Evolutionary conservation across 208 protist species (phyloP).

Genomic region (Wallacemonas sp.): DNA sequence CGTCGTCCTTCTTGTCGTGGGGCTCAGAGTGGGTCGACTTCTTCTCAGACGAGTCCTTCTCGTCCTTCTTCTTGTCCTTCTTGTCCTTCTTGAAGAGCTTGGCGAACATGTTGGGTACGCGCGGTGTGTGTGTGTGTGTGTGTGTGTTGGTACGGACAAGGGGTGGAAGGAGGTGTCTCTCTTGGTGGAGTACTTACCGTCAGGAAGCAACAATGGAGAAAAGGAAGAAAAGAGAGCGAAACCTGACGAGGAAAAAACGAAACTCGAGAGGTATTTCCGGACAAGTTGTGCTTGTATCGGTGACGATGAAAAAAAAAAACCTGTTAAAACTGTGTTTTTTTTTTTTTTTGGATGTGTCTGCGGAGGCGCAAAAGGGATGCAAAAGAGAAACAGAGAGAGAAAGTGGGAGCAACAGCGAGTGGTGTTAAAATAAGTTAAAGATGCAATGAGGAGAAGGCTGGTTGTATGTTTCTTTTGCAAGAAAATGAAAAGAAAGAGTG

Average conservation of each 20-base stretch:
- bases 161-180: neutral
- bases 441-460: too few species aligned
- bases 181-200: neutral
- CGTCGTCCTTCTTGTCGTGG: constrained; percentile 28
- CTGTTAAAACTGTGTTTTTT: too few species aligned
- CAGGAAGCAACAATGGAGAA: neutral
- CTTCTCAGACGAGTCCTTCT: constrained; percentile 29
- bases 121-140: neutral
- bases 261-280: too few species aligned
- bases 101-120: constrained; percentile 59
- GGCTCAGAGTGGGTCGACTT: constrained; percentile 21
- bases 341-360: too few species aligned
- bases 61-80: constrained; percentile 87
- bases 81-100: constrained; percentile 89
- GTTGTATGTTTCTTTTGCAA: too few species aligned
- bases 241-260: neutral
- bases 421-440: too few species aligned
- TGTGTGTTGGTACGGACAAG: neutral
- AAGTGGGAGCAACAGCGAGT: too few species aligned
- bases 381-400: too few species aligned
- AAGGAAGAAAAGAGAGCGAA: constrained; percentile 9
- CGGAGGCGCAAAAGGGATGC: too few species aligned
- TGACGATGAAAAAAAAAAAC: too few species aligned
- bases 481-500: too few species aligned
- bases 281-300: too few species aligned